Percentiles rank a stretch among this genome's conserved stretches.
Conservation (phyloP, 306 rosid species). For the Astragalus membranaceus region DNA sequence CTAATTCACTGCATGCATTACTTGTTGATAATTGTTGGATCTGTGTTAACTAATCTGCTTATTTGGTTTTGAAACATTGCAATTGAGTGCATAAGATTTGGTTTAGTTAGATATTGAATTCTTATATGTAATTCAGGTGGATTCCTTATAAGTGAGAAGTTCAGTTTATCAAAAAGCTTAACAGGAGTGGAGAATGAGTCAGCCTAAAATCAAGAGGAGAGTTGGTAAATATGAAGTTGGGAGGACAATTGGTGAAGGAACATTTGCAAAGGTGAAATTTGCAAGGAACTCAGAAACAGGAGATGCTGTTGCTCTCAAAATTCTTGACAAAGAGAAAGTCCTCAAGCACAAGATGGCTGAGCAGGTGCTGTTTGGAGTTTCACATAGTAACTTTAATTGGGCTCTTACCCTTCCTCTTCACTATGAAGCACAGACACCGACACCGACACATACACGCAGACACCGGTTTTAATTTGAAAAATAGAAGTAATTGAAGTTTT, state of each 20-base stretch:
- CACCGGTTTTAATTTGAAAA: no score
- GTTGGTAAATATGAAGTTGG: conserved; percentile 95
- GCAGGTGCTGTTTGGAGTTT: conserved; percentile 57
- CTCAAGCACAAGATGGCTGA: conserved; percentile 99
- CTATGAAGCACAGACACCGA: no score
- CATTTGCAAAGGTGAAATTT: conserved; percentile 93
- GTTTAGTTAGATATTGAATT: conserved; percentile 11
- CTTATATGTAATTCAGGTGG: conserved; percentile 30
- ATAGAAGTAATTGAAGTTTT: no score
- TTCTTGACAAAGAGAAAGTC: conserved; percentile 94
- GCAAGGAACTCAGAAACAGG: conserved; percentile 77
- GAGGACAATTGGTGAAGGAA: conserved; percentile 96
- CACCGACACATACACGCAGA: no score
- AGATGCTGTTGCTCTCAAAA: conserved; percentile 80
- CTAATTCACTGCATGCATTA: conserved; percentile 6
- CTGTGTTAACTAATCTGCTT: conserved; percentile 10
- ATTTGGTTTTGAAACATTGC: conserved; percentile 1
- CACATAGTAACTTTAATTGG: background rate
- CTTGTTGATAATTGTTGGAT: background rate
- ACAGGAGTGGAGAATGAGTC: conserved; percentile 52
- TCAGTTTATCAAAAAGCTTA: conserved; percentile 13
- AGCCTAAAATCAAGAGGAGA: conserved; percentile 73
- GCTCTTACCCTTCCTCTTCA: no score
- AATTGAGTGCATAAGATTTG: background rate
- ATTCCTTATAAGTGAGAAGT: conserved; percentile 9